Evolutionary conservation across 1,139 yeast species (phyloP).

Genomic region (Saccharomyces hybrid): DNA sequence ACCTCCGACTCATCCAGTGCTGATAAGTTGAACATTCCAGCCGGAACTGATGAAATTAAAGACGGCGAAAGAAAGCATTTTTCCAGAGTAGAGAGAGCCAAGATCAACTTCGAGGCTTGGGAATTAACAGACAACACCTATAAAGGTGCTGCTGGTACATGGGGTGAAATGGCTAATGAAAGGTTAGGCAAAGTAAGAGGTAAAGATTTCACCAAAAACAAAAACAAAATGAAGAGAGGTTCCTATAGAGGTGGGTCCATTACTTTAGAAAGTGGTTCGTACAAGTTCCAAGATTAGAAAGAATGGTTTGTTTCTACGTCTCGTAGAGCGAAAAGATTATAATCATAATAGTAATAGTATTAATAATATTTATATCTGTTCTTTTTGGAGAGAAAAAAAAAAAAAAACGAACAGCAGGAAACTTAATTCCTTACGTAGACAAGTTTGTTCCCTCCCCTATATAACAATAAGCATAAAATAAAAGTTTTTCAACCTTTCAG

Average conservation of each 20-base stretch:
- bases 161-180: conserved; percentile 95
- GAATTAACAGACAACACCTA: conserved; percentile 81
- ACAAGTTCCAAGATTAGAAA: conserved; percentile 71
- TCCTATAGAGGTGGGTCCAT: conserved; percentile 93
- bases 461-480: neutral
- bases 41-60: conserved; percentile 39
- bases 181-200: conserved; percentile 82
- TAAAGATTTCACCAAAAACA: conserved; percentile 92
- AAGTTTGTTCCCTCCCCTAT: neutral
- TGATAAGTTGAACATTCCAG: conserved; percentile 37
- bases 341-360: neutral
- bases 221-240: conserved; percentile 97
- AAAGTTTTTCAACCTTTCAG: neutral
- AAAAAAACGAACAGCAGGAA: neutral
- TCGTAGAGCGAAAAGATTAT: neutral
- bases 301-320: neutral
- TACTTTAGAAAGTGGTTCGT: conserved; percentile 82
- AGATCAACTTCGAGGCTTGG: conserved; percentile 58
- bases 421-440: neutral
- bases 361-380: neutral
- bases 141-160: conserved; percentile 96
- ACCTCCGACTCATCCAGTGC: conserved; percentile 7
- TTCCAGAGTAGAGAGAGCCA: conserved; percentile 82
- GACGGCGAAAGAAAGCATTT: conserved; percentile 82
- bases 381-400: neutral